Evolutionary conservation across 306 rosid genomes (phyloP), one percentile per base, ranked within the genome.

Genomic region (Potentilla sterilis): DNA sequence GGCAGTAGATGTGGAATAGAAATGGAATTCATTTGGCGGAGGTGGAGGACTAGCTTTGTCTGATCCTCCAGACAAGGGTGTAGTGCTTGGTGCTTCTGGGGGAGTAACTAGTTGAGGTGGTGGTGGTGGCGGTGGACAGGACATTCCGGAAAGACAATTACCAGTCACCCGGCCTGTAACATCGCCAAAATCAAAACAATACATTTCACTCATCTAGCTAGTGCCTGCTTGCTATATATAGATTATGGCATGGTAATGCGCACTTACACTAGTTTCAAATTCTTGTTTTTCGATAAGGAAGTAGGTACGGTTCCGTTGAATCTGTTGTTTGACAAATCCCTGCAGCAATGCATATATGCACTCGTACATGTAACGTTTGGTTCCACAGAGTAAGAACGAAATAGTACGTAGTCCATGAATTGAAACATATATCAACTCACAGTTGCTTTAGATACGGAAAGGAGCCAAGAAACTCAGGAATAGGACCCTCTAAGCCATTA

Each of bases 401-500:
- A 11, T 24, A 22, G 37, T 28, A 28, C 28, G 28, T 24, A 58
- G 37, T 10, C 37, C 34, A 58, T 58, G 34, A 28, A 28, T 28
- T 28, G 28, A n/a, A 54, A 54, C 15, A 58, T 21, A 21, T 58
- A 58, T 58, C 64, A 34, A 47, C 72, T 78, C n/a, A 78, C 76
- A 62, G 52, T 35, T 14, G 42, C 41, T 74, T 81, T 55, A 84
- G 82, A 62, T 79, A 74, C 22, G 86, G 86, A 32, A 84, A 40
- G 42, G 77, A 77, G 44, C 87, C 87, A 74, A 86, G 77, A 70
- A 84, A 86, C 59, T 79, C 73, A 52, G 75, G 90, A 77, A 86
- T 84, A 58, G 74, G 77, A 19, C 84, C 86, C 68, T 70, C 69
- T 51, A 79, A 65, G 54, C 74, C 68, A 38, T 81, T 84, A 34